Evolutionary conservation across 768 basidiomycete genomes (phyloP).

Genomic region (Hericium coralloides): DNA sequence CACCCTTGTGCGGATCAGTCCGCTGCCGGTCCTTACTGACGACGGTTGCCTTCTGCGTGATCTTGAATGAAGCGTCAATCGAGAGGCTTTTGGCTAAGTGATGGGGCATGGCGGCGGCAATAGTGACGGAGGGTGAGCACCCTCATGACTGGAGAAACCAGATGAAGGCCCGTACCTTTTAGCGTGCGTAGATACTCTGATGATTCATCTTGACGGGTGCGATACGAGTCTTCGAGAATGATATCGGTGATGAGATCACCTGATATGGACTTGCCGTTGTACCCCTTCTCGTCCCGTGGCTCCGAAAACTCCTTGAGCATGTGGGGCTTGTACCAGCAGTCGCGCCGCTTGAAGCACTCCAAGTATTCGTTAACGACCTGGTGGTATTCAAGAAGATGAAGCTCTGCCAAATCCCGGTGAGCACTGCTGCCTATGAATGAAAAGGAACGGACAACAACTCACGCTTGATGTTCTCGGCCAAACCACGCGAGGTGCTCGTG

Average conservation of each 20-base stretch:
- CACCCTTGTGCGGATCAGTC: not conserved
- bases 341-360: not conserved
- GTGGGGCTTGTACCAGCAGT: not conserved
- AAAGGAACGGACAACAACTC: too few relatives aligned
- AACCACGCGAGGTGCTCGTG: not conserved
- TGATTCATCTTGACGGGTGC: not conserved
- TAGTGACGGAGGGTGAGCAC: not conserved
- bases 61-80: not conserved
- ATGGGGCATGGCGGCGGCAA: too few relatives aligned
- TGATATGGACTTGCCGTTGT: not conserved
- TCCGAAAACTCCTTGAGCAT: not conserved
- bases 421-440: too few relatives aligned
- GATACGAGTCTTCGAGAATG: not conserved
- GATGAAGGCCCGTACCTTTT: not conserved
- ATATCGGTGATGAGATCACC: not conserved
- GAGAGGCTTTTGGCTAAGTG: conserved; percentile 5
- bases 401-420: not conserved
- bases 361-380: not conserved
- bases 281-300: not conserved
- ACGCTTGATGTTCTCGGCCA: not conserved
- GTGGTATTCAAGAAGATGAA: not conserved
- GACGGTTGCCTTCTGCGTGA: not conserved
- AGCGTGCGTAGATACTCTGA: not conserved
- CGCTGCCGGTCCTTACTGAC: not conserved
- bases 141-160: not conserved